Evolutionary conservation across 176 grass and related monocot species (phyloP).

Genomic region (Poa annua): DNA sequence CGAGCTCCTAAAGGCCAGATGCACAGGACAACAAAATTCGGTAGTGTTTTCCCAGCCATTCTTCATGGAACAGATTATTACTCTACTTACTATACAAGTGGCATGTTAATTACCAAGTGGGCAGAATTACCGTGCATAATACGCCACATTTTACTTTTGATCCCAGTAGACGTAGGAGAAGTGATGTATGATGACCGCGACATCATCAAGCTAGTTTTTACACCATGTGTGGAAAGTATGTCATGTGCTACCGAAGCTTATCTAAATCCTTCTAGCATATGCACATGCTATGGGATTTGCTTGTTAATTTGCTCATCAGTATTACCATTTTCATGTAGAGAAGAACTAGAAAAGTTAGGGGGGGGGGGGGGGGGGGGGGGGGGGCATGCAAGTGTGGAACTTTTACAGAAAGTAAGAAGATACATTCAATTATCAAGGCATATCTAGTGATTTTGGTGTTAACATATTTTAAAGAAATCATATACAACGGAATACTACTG

Average conservation of each 20-base stretch:
- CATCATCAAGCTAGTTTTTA: not conserved
- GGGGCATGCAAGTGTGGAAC: not conserved
- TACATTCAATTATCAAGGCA: too few relatives aligned
- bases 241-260: not conserved
- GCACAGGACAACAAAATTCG: not conserved
- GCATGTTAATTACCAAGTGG: not conserved
- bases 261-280: not conserved
- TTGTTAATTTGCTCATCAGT: not conserved
- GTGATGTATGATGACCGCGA: not conserved
- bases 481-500: too few relatives aligned
- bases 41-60: not conserved
- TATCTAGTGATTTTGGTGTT: too few relatives aligned
- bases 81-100: not conserved
- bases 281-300: not conserved
- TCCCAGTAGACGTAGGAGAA: not conserved
- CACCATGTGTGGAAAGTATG: not conserved
- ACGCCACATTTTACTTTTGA: not conserved
- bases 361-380: too few relatives aligned
- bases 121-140: not conserved
- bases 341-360: slow-evolving; percentile 4
- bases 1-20: not conserved
- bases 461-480: too few relatives aligned
- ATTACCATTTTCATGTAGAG: not conserved
- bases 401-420: not conserved
- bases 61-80: not conserved